These are phyloP conservation scores for Solanum bukasovii DNA, from an alignment of 257 asterid genomes.

Conservation along the genomic window DNA sequence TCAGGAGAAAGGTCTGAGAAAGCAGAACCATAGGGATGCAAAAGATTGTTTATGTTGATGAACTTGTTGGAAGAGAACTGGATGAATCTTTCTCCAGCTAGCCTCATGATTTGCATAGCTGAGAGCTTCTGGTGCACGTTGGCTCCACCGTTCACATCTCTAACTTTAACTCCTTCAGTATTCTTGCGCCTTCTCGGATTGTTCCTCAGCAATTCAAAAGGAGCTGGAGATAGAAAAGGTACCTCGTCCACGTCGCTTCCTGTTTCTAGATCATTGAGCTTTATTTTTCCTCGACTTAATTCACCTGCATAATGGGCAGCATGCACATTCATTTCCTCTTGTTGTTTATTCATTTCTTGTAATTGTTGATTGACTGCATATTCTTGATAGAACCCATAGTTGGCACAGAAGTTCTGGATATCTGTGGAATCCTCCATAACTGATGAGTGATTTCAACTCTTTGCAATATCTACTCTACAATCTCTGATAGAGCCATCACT, in stretches of 20 bases:
- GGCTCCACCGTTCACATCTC: background rate
- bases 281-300: background rate
- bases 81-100: slow-evolving; percentile 17
- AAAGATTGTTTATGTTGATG: background rate
- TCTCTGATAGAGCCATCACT: background rate
- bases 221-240: background rate
- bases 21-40: slow-evolving; percentile 6
- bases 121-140: background rate
- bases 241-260: background rate
- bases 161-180: background rate
- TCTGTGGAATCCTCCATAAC: background rate
- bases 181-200: background rate
- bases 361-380: background rate
- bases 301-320: background rate
- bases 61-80: slow-evolving; percentile 3
- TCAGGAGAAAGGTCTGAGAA: background rate
- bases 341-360: background rate
- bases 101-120: slow-evolving; percentile 3
- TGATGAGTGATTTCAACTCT: background rate
- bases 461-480: background rate
- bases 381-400: slow-evolving; percentile 3
- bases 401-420: background rate
- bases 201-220: background rate
- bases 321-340: background rate
- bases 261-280: background rate